phyloP scores from a whole-genome alignment of 345 rosid genomes.

The Litchi chinensis region DNA sequence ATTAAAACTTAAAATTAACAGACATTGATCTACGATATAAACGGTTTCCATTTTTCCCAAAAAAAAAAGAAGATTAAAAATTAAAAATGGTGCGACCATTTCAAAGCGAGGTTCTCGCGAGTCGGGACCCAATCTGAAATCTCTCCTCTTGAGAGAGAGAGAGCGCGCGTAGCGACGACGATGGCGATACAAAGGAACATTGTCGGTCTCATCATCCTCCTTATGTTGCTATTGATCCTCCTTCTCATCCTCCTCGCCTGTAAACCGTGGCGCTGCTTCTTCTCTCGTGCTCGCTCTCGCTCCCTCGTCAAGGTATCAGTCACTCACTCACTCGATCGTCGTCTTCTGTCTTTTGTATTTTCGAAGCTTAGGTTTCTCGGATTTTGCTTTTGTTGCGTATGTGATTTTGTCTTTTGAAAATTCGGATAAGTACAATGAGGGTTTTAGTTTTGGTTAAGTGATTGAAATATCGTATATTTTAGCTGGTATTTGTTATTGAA shows the following conservation, averaged over 20 bases:
- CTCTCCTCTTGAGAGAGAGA: conserved; percentile 35
- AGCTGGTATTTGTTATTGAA: not conserved
- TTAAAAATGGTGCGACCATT: conserved; percentile 48
- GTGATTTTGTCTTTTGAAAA: not conserved
- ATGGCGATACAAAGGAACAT: conserved; percentile 55
- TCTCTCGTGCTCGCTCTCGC: conserved; percentile 49
- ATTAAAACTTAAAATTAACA: not conserved
- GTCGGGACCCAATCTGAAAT: conserved; percentile 47
- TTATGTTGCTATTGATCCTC: conserved; percentile 70
- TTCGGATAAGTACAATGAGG: not conserved
- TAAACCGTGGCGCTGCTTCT: conserved; percentile 87
- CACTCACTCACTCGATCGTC: not conserved
- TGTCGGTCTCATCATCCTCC: conserved; percentile 45
- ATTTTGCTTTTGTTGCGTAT: not conserved
- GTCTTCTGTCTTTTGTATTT: not conserved
- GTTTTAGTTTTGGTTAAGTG: not conserved
- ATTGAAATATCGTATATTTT: not conserved
- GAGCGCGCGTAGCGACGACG: conserved; percentile 47
- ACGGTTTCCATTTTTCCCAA: not conserved
- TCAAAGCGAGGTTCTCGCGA: conserved; percentile 83
- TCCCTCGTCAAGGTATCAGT: conserved; percentile 57
- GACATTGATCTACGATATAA: not conserved
- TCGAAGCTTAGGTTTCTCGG: not conserved
- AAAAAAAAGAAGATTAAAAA: not conserved
- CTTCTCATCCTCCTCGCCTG: conserved; percentile 71